A percentile compares a stretch with the other conserved stretches of the same genome.
phyloP scores from a whole-genome alignment of 495 filamentous ascomycete genomes.

The Lasiosphaeris hirsuta region DNA sequence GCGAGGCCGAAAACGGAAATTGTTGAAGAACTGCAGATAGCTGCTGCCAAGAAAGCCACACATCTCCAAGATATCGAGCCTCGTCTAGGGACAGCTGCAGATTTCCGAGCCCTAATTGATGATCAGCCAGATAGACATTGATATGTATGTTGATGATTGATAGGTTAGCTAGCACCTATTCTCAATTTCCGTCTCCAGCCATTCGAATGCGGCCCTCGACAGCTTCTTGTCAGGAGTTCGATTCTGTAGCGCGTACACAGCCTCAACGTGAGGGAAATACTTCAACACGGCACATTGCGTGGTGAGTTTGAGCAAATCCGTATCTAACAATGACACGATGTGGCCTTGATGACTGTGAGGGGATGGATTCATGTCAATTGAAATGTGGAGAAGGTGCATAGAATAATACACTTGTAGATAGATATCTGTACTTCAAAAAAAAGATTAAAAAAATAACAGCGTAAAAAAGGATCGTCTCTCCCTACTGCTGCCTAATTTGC shows the following conservation, averaged over 20 bases:
- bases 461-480: too few relatives aligned
- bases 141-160: too few relatives aligned
- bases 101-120: constrained; percentile 73
- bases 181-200: constrained; percentile 77
- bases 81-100: constrained; percentile 76
- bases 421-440: too few relatives aligned
- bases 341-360: constrained; percentile 65
- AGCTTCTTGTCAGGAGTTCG: constrained; percentile 91
- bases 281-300: constrained; percentile 97
- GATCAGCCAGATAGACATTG: too few relatives aligned
- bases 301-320: constrained; percentile 95
- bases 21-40: constrained; percentile 77
- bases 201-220: constrained; percentile 74
- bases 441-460: too few relatives aligned
- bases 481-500: too few relatives aligned
- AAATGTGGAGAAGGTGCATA: too few relatives aligned
- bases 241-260: constrained; percentile 92
- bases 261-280: constrained; percentile 78
- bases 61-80: constrained; percentile 65
- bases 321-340: constrained; percentile 89
- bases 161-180: too few relatives aligned
- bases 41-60: constrained; percentile 75
- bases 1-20: constrained; percentile 73
- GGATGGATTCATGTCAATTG: too few relatives aligned
- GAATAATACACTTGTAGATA: too few relatives aligned